Conservation (phyloP, 805 yeast species). For the Candida berthetii region DNA sequence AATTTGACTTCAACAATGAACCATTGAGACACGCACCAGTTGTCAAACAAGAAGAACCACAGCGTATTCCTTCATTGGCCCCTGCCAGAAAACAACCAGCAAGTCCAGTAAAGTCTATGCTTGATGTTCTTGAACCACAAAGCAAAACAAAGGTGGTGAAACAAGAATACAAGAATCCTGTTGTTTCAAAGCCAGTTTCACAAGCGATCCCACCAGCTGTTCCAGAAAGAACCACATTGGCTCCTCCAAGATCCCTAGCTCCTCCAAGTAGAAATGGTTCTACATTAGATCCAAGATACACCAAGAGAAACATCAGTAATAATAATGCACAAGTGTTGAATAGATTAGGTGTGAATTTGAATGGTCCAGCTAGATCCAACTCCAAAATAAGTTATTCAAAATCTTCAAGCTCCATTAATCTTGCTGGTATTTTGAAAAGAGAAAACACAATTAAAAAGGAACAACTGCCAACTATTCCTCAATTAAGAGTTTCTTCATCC, state of each 20-base stretch:
- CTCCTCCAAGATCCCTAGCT: not conserved
- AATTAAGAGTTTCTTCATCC: slow-evolving; percentile 14
- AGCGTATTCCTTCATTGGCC: slow-evolving; percentile 1
- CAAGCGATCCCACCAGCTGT: too few species aligned
- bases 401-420: slow-evolving; percentile 20
- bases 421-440: slow-evolving; percentile 14
- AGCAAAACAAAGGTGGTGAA: not conserved
- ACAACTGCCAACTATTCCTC: slow-evolving; percentile 3
- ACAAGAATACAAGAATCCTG: not conserved
- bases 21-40: too few species aligned
- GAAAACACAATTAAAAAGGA: not conserved
- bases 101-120: slow-evolving; percentile 2
- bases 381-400: slow-evolving; percentile 20
- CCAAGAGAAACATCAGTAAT: slow-evolving; percentile 9
- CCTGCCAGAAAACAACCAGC: not conserved
- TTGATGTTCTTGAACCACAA: not conserved
- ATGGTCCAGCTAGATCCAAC: slow-evolving; percentile 8
- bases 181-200: not conserved
- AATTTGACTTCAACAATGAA: slow-evolving; percentile 5
- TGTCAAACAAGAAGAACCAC: too few species aligned
- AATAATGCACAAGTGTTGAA: slow-evolving; percentile 14
- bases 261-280: slow-evolving; percentile 1
- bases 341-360: slow-evolving; percentile 7
- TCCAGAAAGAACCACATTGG: not conserved
- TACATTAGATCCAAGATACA: slow-evolving; percentile 20